Conservation (phyloP, 2,329 filamentous ascomycete genomes). For the Monosporascus ibericus region DNA sequence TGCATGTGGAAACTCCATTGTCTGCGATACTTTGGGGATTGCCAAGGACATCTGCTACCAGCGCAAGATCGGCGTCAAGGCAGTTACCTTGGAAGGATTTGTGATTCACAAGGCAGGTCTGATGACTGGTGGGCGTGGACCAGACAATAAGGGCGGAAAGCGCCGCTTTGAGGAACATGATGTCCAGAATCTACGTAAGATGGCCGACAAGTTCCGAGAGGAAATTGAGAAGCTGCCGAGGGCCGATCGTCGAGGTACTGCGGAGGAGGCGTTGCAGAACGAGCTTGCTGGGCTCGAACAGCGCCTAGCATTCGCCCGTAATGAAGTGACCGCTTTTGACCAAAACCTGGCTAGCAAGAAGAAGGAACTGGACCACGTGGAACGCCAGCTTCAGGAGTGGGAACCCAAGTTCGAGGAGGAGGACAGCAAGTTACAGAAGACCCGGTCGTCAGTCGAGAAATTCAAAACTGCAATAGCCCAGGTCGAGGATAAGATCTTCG, state of each 20-base stretch:
- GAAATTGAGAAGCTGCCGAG: conserved; percentile 78
- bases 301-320: conserved; percentile 62
- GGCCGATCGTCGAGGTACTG: conserved; percentile 64
- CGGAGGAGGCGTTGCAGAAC: conserved; percentile 75
- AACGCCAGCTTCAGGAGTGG: conserved; percentile 67
- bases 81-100: conserved; percentile 89
- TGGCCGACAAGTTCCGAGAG: conserved; percentile 67
- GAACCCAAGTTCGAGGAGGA: conserved; percentile 74
- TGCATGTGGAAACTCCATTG: conserved; percentile 89
- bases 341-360: conserved; percentile 81
- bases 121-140: conserved; percentile 90
- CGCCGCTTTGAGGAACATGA: conserved; percentile 87
- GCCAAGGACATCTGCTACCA: conserved; percentile 89
- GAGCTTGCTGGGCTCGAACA: conserved; percentile 77
- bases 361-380: conserved; percentile 69
- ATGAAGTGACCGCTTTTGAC: conserved; percentile 71
- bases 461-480: conserved; percentile 61
- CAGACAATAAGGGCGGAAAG: conserved; percentile 65
- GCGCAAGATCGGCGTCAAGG: conserved; percentile 80
- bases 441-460: conserved; percentile 42
- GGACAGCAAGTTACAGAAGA: conserved; percentile 58
- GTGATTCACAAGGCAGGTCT: conserved; percentile 94
- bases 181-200: conserved; percentile 73
- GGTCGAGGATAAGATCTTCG: conserved; percentile 86
- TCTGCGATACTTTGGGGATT: conserved; percentile 81